phyloP scores from a whole-genome alignment of 2,329 filamentous ascomycete species.

The Alternaria tenuissima region DNA sequence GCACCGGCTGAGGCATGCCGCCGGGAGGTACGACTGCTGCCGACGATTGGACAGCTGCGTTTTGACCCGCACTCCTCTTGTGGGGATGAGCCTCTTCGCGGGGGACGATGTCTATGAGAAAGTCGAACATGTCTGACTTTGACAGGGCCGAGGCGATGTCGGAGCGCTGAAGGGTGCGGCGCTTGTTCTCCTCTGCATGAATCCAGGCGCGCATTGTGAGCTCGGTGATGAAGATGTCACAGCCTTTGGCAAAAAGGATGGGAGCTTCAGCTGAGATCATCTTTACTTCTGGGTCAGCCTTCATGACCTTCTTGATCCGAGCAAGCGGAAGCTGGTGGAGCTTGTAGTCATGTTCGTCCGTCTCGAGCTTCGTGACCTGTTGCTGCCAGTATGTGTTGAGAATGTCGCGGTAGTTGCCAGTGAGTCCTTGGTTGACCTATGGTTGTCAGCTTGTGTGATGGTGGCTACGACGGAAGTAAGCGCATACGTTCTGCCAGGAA shows the following conservation, averaged over 20 bases:
- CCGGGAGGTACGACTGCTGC: conserved; percentile 48
- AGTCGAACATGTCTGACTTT: conserved; percentile 99
- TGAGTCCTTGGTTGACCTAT: conserved; percentile 93
- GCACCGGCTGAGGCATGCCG: conserved; percentile 52
- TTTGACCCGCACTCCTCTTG: conserved; percentile 66
- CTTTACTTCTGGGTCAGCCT: conserved; percentile 98
- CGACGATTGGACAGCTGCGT: conserved; percentile 52
- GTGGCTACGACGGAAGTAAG: background rate
- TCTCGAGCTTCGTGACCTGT: conserved; percentile 93
- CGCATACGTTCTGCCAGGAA: conserved; percentile 86
- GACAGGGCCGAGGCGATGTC: conserved; percentile 95
- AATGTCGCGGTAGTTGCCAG: conserved; percentile 93
- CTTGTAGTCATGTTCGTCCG: conserved; percentile 97
- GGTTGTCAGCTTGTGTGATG: conserved; percentile 31
- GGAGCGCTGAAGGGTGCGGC: conserved; percentile 90
- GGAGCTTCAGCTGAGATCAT: conserved; percentile 99
- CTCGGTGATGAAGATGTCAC: conserved; percentile 99
- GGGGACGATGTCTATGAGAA: conserved; percentile 97
- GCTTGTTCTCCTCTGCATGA: conserved; percentile 98
- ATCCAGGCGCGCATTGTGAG: conserved; percentile 99
- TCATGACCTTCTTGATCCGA: conserved; percentile 99
- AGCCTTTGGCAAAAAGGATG: conserved; percentile 97
- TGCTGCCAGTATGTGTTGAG: conserved; percentile 99
- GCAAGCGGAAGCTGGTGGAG: conserved; percentile 94
- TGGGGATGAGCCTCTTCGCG: conserved; percentile 90